These are phyloP conservation scores for Plenodomus biglobosus DNA, from an alignment of 2,329 filamentous ascomycete species.

Conservation along the genomic window DNA sequence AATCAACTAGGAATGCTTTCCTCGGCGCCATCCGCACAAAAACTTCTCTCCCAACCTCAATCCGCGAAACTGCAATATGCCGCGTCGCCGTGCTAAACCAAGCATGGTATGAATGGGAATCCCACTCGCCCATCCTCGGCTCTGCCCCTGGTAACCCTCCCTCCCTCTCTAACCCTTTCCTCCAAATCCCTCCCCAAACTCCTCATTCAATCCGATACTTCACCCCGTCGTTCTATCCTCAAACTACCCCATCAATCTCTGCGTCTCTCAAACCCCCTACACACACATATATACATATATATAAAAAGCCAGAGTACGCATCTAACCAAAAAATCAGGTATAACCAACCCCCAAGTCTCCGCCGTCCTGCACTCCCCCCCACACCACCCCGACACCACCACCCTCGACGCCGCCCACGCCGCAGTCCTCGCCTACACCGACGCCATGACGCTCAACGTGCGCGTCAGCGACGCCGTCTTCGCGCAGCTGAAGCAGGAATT, in stretches of 20 bases:
- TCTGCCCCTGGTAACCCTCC: slow-evolving; percentile 10
- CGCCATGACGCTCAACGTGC: slow-evolving; percentile 77
- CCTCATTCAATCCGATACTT: too few species aligned
- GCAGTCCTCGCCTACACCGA: slow-evolving; percentile 74
- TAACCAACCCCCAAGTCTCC: slow-evolving; percentile 55
- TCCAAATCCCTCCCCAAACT: background rate
- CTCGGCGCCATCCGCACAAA: slow-evolving; percentile 58
- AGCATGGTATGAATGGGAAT: slow-evolving; percentile 83
- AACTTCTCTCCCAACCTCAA: slow-evolving; percentile 52
- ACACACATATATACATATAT: background rate
- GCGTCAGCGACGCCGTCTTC: slow-evolving; percentile 70
- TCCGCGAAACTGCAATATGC: slow-evolving; percentile 79
- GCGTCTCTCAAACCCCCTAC: background rate
- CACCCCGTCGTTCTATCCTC: too few species aligned
- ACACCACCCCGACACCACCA: slow-evolving; percentile 3
- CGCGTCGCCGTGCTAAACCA: slow-evolving; percentile 77
- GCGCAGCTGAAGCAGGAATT: slow-evolving; percentile 62
- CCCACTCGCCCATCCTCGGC: slow-evolving; percentile 69
- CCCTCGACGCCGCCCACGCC: slow-evolving; percentile 62
- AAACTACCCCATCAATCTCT: too few species aligned
- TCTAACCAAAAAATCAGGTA: slow-evolving; percentile 55
- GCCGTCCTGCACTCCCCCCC: slow-evolving; percentile 29
- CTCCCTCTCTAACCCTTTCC: background rate
- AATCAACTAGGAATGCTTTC: slow-evolving; percentile 52
- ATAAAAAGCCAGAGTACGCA: background rate